A percentile compares a stretch with the other conserved stretches of the same genome.
phyloP scores from a whole-genome alignment of 2,329 filamentous ascomycete species.

The Penicillium polonicum region DNA sequence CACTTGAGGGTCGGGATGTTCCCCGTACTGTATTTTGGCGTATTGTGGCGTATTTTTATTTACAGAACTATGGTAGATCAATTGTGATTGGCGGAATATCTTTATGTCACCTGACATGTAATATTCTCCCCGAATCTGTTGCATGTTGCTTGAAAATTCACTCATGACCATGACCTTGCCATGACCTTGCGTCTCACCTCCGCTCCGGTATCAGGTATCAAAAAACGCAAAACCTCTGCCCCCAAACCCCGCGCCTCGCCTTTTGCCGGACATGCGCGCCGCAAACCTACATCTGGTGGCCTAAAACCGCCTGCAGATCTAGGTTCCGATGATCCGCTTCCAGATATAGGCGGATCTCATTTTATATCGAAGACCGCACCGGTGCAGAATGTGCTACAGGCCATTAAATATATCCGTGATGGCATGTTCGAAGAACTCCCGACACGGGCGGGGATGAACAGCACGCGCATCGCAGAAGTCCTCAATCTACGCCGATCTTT shows the following conservation, averaged over 20 bases:
- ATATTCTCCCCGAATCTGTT: slow-evolving; percentile 1
- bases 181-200: slow-evolving; percentile 52
- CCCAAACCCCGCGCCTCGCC: slow-evolving; percentile 38
- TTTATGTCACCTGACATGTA: slow-evolving; percentile 18
- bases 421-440: slow-evolving; percentile 59
- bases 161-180: neutral
- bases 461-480: slow-evolving; percentile 58
- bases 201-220: slow-evolving; percentile 48
- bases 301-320: slow-evolving; percentile 26
- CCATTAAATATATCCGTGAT: slow-evolving; percentile 53
- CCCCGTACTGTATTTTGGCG: slow-evolving; percentile 10
- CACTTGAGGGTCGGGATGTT: neutral
- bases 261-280: slow-evolving; percentile 43
- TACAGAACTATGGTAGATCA: slow-evolving; percentile 11
- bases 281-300: slow-evolving; percentile 37
- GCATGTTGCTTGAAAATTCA: neutral
- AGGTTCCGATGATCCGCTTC: slow-evolving; percentile 42
- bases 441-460: slow-evolving; percentile 59
- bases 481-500: slow-evolving; percentile 56
- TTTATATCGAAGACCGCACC: slow-evolving; percentile 49
- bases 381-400: slow-evolving; percentile 52
- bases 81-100: slow-evolving; percentile 14
- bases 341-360: slow-evolving; percentile 52
- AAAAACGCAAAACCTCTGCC: slow-evolving; percentile 37
- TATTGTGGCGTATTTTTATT: slow-evolving; percentile 1